Base-by-base conservation (phyloP, 176 grass and related monocot genomes). In the Zoysia japonica region DNA sequence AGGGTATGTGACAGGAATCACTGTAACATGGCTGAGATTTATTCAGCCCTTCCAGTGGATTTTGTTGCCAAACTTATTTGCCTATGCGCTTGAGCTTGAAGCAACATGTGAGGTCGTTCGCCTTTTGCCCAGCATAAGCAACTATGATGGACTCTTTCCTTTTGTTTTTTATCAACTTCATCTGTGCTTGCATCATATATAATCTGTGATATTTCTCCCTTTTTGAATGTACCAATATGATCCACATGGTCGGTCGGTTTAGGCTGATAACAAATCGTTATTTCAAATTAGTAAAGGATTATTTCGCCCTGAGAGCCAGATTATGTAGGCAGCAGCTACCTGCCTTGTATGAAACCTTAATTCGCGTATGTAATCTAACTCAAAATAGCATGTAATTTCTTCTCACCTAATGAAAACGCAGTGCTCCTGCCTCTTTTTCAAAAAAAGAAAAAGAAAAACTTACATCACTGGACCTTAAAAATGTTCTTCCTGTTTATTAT, bases 1-100 rank as follows among this genome's bases (percentile, higher is more conserved):
- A 5, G 3, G 12, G 16, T 10, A 43, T 43, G 68, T 2, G 1
- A 9, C 7, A 7, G 37, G 16, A 7, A 12, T 38, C 4, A 38
- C 28, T 28, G 28, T 57, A 62, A 16, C 82, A 67, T 71, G 44
- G 59, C 14, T 20, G 68, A 67, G 36, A 13, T 47, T 65, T 46
- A 36, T 17, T 59, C 36, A 77, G 10, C 60, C 68, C 53, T 77
- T 61, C 28, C 56, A n/a, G 46, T 68, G 50, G 74, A 62, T 81
- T 68, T 74, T 15, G 62, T 62, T 62, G 46, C 62, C 67, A 37
- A 17, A 72, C 45, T 73, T 78, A 45, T 78, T 61, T 82, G 35
- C 17, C 48, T 49, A 39, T 69, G 28, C 28, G 87, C 83, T 85
- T 89, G 67, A 81, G 61, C 72, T 82, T 73, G 7, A 82, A 68